Base-by-base conservation (phyloP, 768 basidiomycete genomes). In the Boletus coccyginus region DNA sequence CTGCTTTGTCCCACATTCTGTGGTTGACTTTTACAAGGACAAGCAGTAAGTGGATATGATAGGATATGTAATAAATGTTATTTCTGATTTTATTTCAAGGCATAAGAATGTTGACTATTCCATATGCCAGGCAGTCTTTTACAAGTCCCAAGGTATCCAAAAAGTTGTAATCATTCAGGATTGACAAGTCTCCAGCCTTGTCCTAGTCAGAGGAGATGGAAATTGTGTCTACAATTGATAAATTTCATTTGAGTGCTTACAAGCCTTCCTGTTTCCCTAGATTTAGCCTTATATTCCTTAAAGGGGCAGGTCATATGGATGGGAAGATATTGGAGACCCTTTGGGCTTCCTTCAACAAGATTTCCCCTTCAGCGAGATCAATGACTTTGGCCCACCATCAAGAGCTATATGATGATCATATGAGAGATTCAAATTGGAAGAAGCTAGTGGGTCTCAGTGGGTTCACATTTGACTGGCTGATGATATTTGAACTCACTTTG, bases 321-420 rank as follows among this genome's bases (percentile, higher is more conserved):
- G 70, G 73, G 0, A 70, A 76, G 41, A 72, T 75, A 3, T 31
- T 77, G 9, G 74, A 75, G 39, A 71, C 70, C 0, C 43, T 76
- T 0, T 77, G 74, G 74, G 52, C 64, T 0, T 31, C 53, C 0
- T 53, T 75, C 0, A 75, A 76, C 39, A 57, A 66, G 2, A 61
- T 70, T 0, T 67, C 69, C 0, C 32, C 62, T 0, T 67, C 62
- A 10, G 64, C 66, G 0, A 42, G 67, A 21, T 21, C 21, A 21
- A 71, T 73, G 55, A 51, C 64, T 0, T 14, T 54, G 5, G 61
- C 66, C 0, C 70, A 73, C 17, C 10, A 62, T 0, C 53, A 64
- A 3, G 73, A 76, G 47, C 40, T 69, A 0, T 56, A 45, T 45
- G 41, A 51, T 44, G 43, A 53, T 19, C 50, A 55, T 27, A 55